phyloP scores from a whole-genome alignment of 2,329 filamentous ascomycete species.

The Emmonsia crescens region DNA sequence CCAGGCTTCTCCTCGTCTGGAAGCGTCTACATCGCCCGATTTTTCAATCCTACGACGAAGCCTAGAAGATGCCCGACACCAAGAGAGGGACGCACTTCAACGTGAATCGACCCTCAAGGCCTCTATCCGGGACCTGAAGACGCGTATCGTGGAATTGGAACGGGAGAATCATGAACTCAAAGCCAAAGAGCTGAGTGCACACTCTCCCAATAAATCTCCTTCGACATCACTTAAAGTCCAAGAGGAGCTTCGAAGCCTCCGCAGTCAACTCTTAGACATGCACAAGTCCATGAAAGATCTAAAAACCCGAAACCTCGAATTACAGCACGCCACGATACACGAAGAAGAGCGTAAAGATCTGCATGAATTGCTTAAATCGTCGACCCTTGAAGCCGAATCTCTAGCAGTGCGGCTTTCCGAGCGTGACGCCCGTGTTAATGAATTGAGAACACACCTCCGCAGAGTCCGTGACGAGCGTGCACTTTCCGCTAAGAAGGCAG shows the following conservation, averaged over 20 bases:
- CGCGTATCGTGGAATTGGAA: conserved; percentile 56
- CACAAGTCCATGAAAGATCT: conserved; percentile 51
- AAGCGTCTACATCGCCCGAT: conserved; percentile 34
- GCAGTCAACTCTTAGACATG: conserved; percentile 50
- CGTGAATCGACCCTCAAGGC: conserved; percentile 56
- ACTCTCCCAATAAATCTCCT: conserved; percentile 43
- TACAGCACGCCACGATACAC: conserved; percentile 40
- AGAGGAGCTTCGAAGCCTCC: conserved; percentile 48
- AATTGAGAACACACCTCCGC: conserved; percentile 50
- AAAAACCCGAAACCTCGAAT: conserved; percentile 39
- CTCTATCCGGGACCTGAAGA: conserved; percentile 51
- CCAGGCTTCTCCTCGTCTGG: conserved; percentile 28
- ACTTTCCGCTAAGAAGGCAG: conserved; percentile 30
- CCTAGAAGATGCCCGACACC: conserved; percentile 53
- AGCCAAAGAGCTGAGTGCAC: conserved; percentile 40
- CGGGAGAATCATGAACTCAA: conserved; percentile 53
- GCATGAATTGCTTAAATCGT: conserved; percentile 38
- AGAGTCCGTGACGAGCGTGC: conserved; percentile 42
- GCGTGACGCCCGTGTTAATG: conserved; percentile 54
- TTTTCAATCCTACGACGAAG: conserved; percentile 52
- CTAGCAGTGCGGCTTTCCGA: conserved; percentile 63
- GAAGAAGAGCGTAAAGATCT: conserved; percentile 35
- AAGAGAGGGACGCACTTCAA: conserved; percentile 54
- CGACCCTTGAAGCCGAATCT: conserved; percentile 45
- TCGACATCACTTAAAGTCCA: conserved; percentile 35